Percentiles rank a stretch among this genome's conserved stretches.
Evolutionary conservation across 495 filamentous ascomycete species (phyloP).

Genomic region (Ascobolus immersus): DNA sequence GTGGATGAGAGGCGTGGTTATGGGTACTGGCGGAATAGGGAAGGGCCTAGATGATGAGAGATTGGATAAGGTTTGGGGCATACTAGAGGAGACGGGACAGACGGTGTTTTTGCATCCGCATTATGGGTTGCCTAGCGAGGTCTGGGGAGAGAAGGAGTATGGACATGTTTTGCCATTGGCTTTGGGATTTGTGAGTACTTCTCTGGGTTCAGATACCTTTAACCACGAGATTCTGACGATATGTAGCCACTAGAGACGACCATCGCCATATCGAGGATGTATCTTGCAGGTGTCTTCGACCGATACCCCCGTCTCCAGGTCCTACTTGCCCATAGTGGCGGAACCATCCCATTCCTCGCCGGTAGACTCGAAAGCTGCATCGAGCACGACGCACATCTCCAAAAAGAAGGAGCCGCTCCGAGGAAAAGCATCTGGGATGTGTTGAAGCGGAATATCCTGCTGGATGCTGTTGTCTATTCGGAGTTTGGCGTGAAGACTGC

Average conservation of each 20-base stretch:
- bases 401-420: no score
- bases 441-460: constrained; percentile 58
- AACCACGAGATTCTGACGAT: not conserved
- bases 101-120: constrained; percentile 79
- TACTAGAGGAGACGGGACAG: constrained; percentile 34
- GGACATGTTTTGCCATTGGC: constrained; percentile 75
- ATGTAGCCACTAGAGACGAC: constrained; percentile 59
- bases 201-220: not conserved
- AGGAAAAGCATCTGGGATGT: constrained; percentile 47
- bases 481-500: constrained; percentile 52
- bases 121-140: constrained; percentile 58
- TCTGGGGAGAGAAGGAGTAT: constrained; percentile 54
- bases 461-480: constrained; percentile 73
- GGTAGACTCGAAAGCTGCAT: constrained; percentile 77
- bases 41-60: constrained; percentile 54
- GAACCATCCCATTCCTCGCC: constrained; percentile 69
- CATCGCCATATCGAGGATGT: constrained; percentile 72
- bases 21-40: constrained; percentile 66
- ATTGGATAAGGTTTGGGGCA: constrained; percentile 42
- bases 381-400: constrained; percentile 48
- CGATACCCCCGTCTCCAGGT: constrained; percentile 42
- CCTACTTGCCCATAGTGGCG: constrained; percentile 68
- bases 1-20: constrained; percentile 55
- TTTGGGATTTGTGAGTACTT: constrained; percentile 27
- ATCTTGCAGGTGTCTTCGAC: constrained; percentile 63